Conservation (phyloP, 2,329 filamentous ascomycete species). For the Sclerotinia nivalis region DNA sequence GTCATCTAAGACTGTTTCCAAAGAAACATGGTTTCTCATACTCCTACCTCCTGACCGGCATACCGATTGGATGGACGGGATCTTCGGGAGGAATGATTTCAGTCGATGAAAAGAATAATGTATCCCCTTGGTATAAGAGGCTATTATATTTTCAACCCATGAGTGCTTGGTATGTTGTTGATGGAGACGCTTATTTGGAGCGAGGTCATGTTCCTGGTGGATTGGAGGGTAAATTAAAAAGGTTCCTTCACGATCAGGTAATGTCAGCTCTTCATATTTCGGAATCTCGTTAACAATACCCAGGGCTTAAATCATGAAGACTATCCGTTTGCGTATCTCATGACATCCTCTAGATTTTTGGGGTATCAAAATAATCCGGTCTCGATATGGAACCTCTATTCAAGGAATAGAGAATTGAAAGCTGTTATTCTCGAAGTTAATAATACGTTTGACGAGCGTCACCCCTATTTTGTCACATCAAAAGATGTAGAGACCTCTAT, state of each 20-base stretch:
- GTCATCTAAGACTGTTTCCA: conserved; percentile 66
- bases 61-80: conserved; percentile 65
- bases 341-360: conserved; percentile 68
- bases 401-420: conserved; percentile 54
- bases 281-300: conserved; percentile 26
- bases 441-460: conserved; percentile 73
- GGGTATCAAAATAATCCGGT: conserved; percentile 74
- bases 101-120: conserved; percentile 38
- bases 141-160: conserved; percentile 38
- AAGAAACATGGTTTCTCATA: conserved; percentile 68
- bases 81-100: conserved; percentile 58
- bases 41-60: conserved; percentile 68
- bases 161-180: conserved; percentile 55
- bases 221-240: conserved; percentile 62
- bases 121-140: conserved; percentile 37
- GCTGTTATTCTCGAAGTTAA: conserved; percentile 74
- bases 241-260: conserved; percentile 59
- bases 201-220: conserved; percentile 54
- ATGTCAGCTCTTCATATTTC: not conserved
- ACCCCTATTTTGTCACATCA: conserved; percentile 62
- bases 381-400: conserved; percentile 79
- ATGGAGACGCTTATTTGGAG: conserved; percentile 61
- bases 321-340: conserved; percentile 69
- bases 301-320: conserved; percentile 58
- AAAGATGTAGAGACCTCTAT: conserved; percentile 35